Evolutionary conservation across 106 monocot species (phyloP).

Genomic region (Chionographis japonica): DNA sequence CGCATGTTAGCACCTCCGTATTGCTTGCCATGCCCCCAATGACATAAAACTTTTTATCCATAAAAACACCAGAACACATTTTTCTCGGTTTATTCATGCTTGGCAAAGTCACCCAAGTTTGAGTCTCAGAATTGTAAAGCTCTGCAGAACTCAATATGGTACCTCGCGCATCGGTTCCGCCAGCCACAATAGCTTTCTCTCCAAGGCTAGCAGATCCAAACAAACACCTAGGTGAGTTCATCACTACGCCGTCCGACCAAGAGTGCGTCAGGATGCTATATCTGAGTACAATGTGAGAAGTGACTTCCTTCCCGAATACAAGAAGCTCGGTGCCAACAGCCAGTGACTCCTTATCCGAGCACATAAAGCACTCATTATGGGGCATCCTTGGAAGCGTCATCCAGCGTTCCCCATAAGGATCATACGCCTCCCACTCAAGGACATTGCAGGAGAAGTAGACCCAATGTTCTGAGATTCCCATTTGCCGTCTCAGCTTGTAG

Average conservation of each 20-base stretch:
- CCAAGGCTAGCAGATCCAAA: constrained; percentile 84
- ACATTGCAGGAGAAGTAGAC: constrained; percentile 70
- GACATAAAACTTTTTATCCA: constrained; percentile 87
- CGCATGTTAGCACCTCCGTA: constrained; percentile 48
- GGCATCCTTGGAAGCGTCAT: constrained; percentile 67
- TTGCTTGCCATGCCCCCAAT: constrained; percentile 58
- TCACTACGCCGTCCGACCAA: constrained; percentile 57
- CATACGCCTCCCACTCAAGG: constrained; percentile 69
- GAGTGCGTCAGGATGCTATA: constrained; percentile 70
- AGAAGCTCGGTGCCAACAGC: constrained; percentile 80
- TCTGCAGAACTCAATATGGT: constrained; percentile 54
- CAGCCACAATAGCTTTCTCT: constrained; percentile 69
- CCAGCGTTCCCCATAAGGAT: constrained; percentile 51
- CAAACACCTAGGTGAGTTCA: constrained; percentile 73
- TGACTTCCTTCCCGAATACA: constrained; percentile 69
- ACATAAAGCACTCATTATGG: constrained; percentile 71
- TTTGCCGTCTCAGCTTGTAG: constrained; percentile 43
- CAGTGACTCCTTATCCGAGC: constrained; percentile 79
- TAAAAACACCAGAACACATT: constrained; percentile 83
- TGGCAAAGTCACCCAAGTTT: constrained; percentile 63
- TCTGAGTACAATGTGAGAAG: constrained; percentile 41
- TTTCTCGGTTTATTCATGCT: constrained; percentile 57
- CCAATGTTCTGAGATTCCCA: constrained; percentile 63
- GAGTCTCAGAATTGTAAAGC: constrained; percentile 68
- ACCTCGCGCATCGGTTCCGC: constrained; percentile 49